These are phyloP conservation scores for Pilatotrama ljubarskyi DNA, from an alignment of 768 basidiomycete species.

Conservation along the genomic window DNA sequence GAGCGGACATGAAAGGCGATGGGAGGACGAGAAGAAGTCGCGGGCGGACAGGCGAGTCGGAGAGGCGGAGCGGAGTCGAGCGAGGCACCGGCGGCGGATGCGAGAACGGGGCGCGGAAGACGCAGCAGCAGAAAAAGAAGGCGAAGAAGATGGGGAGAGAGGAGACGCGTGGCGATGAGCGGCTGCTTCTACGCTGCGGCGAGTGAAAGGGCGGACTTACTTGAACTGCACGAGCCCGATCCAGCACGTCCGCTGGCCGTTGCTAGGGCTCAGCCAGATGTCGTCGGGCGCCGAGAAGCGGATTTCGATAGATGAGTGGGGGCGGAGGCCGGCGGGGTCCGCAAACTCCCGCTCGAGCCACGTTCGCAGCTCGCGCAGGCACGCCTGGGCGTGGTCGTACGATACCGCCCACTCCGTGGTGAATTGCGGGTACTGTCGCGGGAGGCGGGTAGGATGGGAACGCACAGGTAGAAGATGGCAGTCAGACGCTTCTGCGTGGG, in stretches of 20 bases:
- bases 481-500: background rate
- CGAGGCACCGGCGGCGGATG: too few relatives aligned
- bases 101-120: background rate
- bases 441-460: conserved; percentile 3
- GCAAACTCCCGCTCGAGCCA: conserved; percentile 72
- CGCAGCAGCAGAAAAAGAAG: conserved; percentile 3
- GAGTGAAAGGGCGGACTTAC: conserved; percentile 49
- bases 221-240: conserved; percentile 98
- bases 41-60: background rate
- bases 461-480: background rate
- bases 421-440: conserved; percentile 79
- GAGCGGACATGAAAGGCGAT: too few relatives aligned
- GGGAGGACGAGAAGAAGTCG: background rate
- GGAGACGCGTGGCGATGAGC: conserved; percentile 3
- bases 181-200: conserved; percentile 1
- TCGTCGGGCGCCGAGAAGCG: conserved; percentile 87
- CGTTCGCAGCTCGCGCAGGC: conserved; percentile 66
- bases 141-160: background rate
- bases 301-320: conserved; percentile 93
- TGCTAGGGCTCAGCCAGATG: conserved; percentile 91
- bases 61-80: background rate
- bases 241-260: conserved; percentile 80
- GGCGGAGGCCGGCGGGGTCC: conserved; percentile 73
- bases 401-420: conserved; percentile 97
- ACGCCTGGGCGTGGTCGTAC: conserved; percentile 60